Base-by-base conservation (phyloP, 257 asterid species). In the Buddleja alternifolia region DNA sequence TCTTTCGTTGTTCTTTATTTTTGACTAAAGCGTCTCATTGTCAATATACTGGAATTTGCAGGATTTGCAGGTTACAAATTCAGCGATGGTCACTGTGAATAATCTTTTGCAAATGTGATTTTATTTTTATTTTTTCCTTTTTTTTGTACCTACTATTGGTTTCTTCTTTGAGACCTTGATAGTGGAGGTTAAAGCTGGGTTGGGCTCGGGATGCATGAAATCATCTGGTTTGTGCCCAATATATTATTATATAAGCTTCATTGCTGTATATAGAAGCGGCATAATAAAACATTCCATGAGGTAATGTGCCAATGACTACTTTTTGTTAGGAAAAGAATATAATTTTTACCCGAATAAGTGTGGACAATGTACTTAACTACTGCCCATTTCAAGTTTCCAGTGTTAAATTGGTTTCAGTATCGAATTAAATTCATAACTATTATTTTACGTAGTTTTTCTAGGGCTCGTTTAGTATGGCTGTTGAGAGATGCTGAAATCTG, bases 31-130 rank as follows among this genome's bases (percentile, higher is more conserved):
- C 0, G 20, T 42, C 48, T 67, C 7, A 59, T 19, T 23, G 47
- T 51, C 3, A 17, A 10, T 34, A 17, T 53, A 6, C 15, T 63
- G 65, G 59, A 70, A 67, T 12, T 57, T 80, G 82, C 91, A 87
- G 95, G 95, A 87, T 79, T 61, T 87, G 80, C 95, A 83, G 78
- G 67, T 84, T 69, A 85, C 95, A 15, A 82, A 83, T 74, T 84
- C 95, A 0, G 89, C 73, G 0, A 73, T 81, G 52, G 78, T 83
- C 37, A 85, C 91, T 48, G 73, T 73, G 62, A 73, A 73, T 68
- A 66, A 73, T 73, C 78, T 73, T 15, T 50, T 73, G 69, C 78
- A 82, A 75, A 82, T 89, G 89, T 85, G 83, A 83, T 50, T 29
- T 5, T 29, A 29, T 2, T 29, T 29, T 29, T n/a, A n/a, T n/a